A percentile compares a stretch with the other conserved stretches of the same genome.
These are phyloP conservation scores for Zasmidium cellare DNA, from an alignment of 2,329 filamentous ascomycete species.

Conservation along the genomic window DNA sequence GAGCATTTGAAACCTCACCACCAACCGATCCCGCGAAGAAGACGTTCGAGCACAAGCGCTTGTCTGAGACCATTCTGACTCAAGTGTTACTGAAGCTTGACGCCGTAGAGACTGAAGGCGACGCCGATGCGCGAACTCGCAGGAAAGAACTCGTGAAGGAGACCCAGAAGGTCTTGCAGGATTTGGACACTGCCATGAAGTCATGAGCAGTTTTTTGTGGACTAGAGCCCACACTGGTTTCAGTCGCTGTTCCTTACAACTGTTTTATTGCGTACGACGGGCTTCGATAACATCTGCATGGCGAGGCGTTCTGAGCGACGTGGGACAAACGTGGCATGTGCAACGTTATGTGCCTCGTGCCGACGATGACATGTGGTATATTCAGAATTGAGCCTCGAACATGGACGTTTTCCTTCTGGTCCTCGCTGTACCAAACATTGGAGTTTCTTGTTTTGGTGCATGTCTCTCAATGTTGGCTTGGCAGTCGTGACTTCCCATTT, in stretches of 20 bases:
- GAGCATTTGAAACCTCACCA: conserved; percentile 61
- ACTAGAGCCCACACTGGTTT: background rate
- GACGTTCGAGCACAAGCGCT: conserved; percentile 70
- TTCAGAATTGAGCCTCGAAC: background rate
- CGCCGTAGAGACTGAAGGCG: conserved; percentile 71
- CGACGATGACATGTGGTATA: background rate
- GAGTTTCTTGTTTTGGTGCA: too few relatives aligned
- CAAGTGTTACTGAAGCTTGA: conserved; percentile 77
- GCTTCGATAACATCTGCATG: conserved; percentile 7
- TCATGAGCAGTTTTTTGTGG: conserved; percentile 3
- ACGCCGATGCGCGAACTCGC: conserved; percentile 62
- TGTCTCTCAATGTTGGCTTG: background rate
- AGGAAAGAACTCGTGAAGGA: conserved; percentile 73
- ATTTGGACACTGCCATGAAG: conserved; percentile 56
- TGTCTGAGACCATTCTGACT: conserved; percentile 74
- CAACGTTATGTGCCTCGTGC: background rate
- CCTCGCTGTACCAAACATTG: too few relatives aligned
- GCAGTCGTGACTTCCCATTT: background rate
- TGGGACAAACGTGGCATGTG: background rate
- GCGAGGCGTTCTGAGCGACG: conserved; percentile 4
- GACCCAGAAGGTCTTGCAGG: conserved; percentile 66
- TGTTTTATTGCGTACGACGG: conserved; percentile 1
- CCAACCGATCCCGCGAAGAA: conserved; percentile 67
- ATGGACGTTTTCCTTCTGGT: background rate
- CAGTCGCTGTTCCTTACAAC: background rate